These are phyloP conservation scores for Moesziomyces sp. DNA, from an alignment of 1,284 basidiomycete species.

Conservation along the genomic window DNA sequence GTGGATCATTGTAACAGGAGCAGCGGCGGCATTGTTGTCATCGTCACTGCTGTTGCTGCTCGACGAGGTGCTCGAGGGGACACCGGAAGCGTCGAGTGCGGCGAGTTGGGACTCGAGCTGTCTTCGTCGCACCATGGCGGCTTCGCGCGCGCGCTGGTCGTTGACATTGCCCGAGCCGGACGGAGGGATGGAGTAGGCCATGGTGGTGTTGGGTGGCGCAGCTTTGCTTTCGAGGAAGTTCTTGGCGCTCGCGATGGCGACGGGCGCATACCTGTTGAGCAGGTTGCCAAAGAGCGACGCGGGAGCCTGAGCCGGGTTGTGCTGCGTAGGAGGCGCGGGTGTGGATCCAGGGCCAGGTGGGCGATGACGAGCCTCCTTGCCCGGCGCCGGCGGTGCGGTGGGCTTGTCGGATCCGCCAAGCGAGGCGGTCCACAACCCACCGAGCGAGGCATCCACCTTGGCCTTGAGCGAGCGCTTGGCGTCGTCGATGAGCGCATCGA, in stretches of 20 bases:
- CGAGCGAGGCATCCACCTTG: constrained; percentile 16
- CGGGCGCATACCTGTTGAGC: constrained; percentile 35
- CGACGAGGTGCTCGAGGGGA: constrained; percentile 6
- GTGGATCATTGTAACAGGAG: constrained; percentile 19
- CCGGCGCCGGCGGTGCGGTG: not conserved
- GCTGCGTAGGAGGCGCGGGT: constrained; percentile 29
- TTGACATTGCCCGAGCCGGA: not conserved
- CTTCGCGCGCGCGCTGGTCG: constrained; percentile 8
- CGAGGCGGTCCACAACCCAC: constrained; percentile 19
- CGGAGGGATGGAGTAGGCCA: constrained; percentile 23
- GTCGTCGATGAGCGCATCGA: constrained; percentile 77
- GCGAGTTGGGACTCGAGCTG: constrained; percentile 41
- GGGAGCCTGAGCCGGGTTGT: constrained; percentile 40
- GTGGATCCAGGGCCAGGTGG: constrained; percentile 12
- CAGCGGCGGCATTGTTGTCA: not conserved
- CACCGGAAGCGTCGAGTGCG: constrained; percentile 28
- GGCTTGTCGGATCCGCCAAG: not conserved
- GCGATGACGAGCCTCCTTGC: constrained; percentile 21
- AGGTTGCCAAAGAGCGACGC: constrained; percentile 34
- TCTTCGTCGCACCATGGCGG: constrained; percentile 21
- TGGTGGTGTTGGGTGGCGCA: constrained; percentile 8
- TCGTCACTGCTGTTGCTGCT: constrained; percentile 16
- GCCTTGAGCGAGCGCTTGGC: constrained; percentile 28
- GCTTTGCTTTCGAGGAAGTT: constrained; percentile 30
- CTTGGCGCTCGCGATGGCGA: constrained; percentile 31